Evolutionary conservation across 139 green algal species (phyloP).

Genomic region (Chara braunii): DNA sequence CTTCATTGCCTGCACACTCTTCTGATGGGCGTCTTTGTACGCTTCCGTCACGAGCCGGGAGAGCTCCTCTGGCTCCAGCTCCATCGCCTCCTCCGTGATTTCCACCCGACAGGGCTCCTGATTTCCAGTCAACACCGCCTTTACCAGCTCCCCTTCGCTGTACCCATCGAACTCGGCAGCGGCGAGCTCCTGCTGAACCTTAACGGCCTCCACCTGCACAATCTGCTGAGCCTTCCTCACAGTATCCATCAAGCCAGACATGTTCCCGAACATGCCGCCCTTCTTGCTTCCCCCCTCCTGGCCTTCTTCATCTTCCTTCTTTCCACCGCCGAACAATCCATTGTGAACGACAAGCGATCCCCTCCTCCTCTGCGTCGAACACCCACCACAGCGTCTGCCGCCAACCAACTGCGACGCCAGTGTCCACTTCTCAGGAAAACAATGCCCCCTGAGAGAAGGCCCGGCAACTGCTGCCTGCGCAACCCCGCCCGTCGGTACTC

Average conservation of each 20-base stretch:
- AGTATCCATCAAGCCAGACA: constrained; percentile 54
- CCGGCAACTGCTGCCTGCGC: too few relatives aligned
- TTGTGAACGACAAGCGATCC: too few relatives aligned
- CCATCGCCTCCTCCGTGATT: constrained; percentile 77
- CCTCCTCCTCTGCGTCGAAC: too few relatives aligned
- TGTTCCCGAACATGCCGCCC: constrained; percentile 45
- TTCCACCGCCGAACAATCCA: neutral
- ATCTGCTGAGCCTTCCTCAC: constrained; percentile 75
- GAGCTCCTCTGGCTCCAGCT: constrained; percentile 60
- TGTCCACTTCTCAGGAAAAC: too few relatives aligned
- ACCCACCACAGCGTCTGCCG: too few relatives aligned
- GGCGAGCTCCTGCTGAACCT: constrained; percentile 79
- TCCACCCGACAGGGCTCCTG: constrained; percentile 76
- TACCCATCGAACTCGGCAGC: constrained; percentile 83
- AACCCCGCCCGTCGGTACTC: too few relatives aligned
- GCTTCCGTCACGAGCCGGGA: constrained; percentile 59
- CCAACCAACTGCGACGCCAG: too few relatives aligned
- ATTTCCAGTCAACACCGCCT: constrained; percentile 79
- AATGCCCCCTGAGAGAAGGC: too few relatives aligned
- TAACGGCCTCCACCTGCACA: constrained; percentile 81
- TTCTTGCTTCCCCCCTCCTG: too few relatives aligned
- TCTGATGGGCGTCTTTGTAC: constrained; percentile 81
- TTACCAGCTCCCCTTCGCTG: constrained; percentile 79
- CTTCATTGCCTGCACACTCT: constrained; percentile 53
- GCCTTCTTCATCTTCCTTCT: too few relatives aligned